These are phyloP conservation scores for Fraxinus dipetala DNA, from an alignment of 305 asterid genomes.

Conservation along the genomic window DNA sequence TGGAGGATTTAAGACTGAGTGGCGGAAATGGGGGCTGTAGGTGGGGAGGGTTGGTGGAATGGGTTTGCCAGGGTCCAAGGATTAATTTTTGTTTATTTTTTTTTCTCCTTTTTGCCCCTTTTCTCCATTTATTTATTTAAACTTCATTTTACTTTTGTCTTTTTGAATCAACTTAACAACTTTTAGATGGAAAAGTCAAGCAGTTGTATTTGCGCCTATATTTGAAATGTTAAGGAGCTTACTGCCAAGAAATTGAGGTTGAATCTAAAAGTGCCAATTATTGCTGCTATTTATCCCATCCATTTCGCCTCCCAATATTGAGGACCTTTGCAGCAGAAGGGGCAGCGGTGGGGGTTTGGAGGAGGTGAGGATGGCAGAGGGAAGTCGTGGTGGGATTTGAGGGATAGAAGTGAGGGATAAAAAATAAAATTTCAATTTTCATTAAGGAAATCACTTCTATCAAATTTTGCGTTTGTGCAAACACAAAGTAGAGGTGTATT, in stretches of 20 bases:
- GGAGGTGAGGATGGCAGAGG: neutral
- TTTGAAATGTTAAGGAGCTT: neutral
- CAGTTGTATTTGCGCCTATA: neutral
- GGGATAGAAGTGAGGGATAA: neutral
- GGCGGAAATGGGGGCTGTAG: neutral
- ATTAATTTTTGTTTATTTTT: neutral
- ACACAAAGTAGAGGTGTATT: neutral
- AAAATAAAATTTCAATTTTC: neutral
- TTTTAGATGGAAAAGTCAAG: neutral
- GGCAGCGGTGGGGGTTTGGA: neutral
- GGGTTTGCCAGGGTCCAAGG: neutral
- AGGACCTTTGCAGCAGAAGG: neutral
- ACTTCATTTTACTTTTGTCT: neutral
- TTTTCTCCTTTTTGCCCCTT: neutral
- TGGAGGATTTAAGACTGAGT: neutral
- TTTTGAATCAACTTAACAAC: neutral
- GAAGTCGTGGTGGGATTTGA: neutral
- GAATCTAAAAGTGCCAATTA: neutral
- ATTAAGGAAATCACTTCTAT: neutral
- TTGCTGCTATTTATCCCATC: neutral
- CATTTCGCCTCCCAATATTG: neutral
- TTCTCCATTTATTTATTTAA: neutral
- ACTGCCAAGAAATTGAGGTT: neutral
- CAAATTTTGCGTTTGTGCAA: neutral
- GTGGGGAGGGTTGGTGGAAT: neutral